Evolutionary conservation across 306 rosid species (phyloP), one percentile per base, ranked within the genome.

Genomic region (Mimosa pudica): DNA sequence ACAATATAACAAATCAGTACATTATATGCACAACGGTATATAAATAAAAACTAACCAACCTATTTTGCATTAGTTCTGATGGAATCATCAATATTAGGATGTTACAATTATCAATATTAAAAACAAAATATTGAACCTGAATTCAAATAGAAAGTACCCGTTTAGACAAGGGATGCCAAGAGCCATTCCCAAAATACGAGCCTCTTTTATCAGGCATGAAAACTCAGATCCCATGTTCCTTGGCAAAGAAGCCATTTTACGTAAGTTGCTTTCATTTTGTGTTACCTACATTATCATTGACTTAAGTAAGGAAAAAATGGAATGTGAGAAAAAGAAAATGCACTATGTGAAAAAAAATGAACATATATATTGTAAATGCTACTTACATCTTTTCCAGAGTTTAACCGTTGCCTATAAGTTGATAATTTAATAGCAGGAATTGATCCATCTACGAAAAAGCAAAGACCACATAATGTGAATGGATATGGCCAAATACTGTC

Each of bases 171-270:
- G 88, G 68, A 93, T 81, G 52, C 96, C 97, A 36, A 91, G 96
- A 36, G 93, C 89, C 89, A 83, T 67, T 57, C 89, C 96, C 84
- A 93, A 87, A 74, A 81, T 65, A 81, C 87, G 87, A 63, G 97
- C 93, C 85, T 93, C 96, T 83, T 84, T 89, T 52, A 91, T 88
- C 96, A 91, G 88, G 83, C 90, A 83, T 24, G 94, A 93, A 81
- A 93, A 93, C 80, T 89, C 89, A 82, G 96, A 91, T 57, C 96
- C 97, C 89, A 63, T 84, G 81, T 91, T 91, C 78, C 97, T 88
- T 44, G 66, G 75, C 44, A 93, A 77, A 11, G 94, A 90, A 55
- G 85, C 81, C 60, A 61, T 75, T 47, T 87, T 86, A 66, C 76
- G 84, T 38, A 81, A 66, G 83, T 92, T 83, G 44, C 72, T 71